Conservation (phyloP, 176 grass and related monocot species). For the Echinochloa phyllopogon region DNA sequence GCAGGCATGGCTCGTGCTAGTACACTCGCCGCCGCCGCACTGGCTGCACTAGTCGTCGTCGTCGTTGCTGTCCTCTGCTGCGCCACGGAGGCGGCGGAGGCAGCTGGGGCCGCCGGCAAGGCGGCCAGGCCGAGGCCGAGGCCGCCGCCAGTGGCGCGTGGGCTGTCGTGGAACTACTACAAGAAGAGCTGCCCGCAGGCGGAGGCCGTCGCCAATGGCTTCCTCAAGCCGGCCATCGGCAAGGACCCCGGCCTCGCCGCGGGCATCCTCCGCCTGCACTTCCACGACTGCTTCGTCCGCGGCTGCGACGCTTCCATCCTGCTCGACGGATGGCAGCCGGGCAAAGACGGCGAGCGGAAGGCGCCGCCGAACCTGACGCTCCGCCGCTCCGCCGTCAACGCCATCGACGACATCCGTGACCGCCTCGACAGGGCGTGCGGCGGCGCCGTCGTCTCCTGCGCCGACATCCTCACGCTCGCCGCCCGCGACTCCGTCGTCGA, state of each 20-base stretch:
- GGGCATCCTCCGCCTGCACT: constrained; percentile 67
- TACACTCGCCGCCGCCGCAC: too few relatives aligned
- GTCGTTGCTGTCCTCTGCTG: too few relatives aligned
- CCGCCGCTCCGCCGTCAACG: constrained; percentile 55
- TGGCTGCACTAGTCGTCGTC: too few relatives aligned
- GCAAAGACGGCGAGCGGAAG: constrained; percentile 53
- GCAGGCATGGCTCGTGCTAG: too few relatives aligned
- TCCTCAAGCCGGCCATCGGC: constrained; percentile 38
- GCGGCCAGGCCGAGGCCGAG: too few relatives aligned
- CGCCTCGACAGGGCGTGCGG: constrained; percentile 44
- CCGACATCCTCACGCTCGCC: constrained; percentile 41
- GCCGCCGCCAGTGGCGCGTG: too few relatives aligned
- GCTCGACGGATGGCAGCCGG: constrained; percentile 57
- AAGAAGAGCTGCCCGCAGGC: constrained; percentile 50
- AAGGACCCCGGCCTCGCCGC: constrained; percentile 60
- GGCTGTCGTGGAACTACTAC: constrained; percentile 62
- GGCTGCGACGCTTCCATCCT: constrained; percentile 79
- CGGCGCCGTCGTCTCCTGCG: constrained; percentile 58
- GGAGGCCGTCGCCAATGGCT: constrained; percentile 37
- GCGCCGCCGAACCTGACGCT: constrained; percentile 70
- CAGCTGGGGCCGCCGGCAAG: too few relatives aligned
- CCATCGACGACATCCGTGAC: constrained; percentile 62
- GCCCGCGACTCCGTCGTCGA: constrained; percentile 40
- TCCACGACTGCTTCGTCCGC: constrained; percentile 86
- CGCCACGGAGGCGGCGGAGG: too few relatives aligned